Evolutionary conservation across 306 rosid species (phyloP), one percentile per base, ranked within the genome.

Genomic region (Acacia crassicarpa): DNA sequence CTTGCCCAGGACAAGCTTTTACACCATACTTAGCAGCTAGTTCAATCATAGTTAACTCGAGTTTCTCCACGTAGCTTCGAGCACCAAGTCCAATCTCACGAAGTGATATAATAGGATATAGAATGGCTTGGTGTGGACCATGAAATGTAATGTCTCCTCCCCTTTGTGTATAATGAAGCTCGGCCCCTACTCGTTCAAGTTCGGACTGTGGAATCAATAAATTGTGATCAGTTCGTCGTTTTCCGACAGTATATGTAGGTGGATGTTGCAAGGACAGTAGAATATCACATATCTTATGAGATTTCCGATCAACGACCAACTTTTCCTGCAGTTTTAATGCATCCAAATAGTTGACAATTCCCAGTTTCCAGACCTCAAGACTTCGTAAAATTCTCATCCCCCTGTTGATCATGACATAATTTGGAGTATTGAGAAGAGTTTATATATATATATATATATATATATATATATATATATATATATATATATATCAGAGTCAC

Each of bases 121-220:
- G 74, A 22, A 95, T 81, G 77, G 98, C 98, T 75, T 93, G 98
- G 84, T 81, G 92, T 30, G 98, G 97, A 83, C 98, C 98, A 71
- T 95, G 99, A 82, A 88, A 95, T 22, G 98, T 93, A 72, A 95
- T 89, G 83, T 93, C 99, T 30, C 99, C 94, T 75, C 99, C 99
- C 66, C 98, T 83, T 69, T 92, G 91, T 0, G 93, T 92, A 80
- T 92, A 88, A 86, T 89, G 88, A 77, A 95, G 87, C 51, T 92
- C 91, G 75, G 98, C 98, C 59, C 98, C 99, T 67, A 93, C 84
- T 71, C 44, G 66, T 74, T 89, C 85, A 38, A 95, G 84, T 23
- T 95, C 91, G 2, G 93, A 85, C 77, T 89, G 87, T 0, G 97
- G 86, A 63, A 92, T 87, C 41, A 95, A 80, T 46, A 95, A 80